phyloP scores from a whole-genome alignment of 768 basidiomycete genomes.

The Trametes cingulata region DNA sequence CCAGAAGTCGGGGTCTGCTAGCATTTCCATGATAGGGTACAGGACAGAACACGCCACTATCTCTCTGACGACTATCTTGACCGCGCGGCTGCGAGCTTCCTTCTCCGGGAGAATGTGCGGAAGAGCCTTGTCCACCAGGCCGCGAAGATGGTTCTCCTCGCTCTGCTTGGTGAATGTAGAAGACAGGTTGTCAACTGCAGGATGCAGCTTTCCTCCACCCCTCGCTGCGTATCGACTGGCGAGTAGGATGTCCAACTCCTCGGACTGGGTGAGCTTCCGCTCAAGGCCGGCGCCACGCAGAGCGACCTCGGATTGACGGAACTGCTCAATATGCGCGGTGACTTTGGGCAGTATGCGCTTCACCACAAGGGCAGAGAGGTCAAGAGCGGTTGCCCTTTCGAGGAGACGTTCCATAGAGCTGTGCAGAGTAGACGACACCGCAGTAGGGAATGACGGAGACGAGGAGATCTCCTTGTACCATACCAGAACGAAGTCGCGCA shows the following conservation, averaged over 20 bases:
- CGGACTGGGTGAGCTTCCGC: conserved; percentile 82
- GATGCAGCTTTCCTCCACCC: conserved; percentile 69
- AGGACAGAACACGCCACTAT: conserved; percentile 80
- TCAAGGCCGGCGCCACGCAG: conserved; percentile 82
- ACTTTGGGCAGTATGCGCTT: conserved; percentile 86
- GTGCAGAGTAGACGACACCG: conserved; percentile 77
- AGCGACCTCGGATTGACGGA: conserved; percentile 85
- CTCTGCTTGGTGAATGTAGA: conserved; percentile 87
- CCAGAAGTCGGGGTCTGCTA: conserved; percentile 97
- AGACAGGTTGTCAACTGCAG: conserved; percentile 85
- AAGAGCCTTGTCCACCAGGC: conserved; percentile 69
- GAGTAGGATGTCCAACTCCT: conserved; percentile 84
- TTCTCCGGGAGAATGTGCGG: conserved; percentile 73
- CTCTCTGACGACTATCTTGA: conserved; percentile 78
- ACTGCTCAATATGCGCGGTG: conserved; percentile 87
- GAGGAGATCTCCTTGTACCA: conserved; percentile 91
- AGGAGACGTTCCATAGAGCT: conserved; percentile 60
- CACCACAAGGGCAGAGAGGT: conserved; percentile 75
- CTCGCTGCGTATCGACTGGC: conserved; percentile 78
- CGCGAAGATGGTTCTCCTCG: conserved; percentile 82
- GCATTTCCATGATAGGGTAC: conserved; percentile 88
- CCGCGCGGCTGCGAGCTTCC: conserved; percentile 68
- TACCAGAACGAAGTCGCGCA: conserved; percentile 82
- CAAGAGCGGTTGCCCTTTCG: conserved; percentile 56
- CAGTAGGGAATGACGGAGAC: conserved; percentile 85